Conservation (phyloP, 805 yeast species). For the Kodamaea restingae region DNA sequence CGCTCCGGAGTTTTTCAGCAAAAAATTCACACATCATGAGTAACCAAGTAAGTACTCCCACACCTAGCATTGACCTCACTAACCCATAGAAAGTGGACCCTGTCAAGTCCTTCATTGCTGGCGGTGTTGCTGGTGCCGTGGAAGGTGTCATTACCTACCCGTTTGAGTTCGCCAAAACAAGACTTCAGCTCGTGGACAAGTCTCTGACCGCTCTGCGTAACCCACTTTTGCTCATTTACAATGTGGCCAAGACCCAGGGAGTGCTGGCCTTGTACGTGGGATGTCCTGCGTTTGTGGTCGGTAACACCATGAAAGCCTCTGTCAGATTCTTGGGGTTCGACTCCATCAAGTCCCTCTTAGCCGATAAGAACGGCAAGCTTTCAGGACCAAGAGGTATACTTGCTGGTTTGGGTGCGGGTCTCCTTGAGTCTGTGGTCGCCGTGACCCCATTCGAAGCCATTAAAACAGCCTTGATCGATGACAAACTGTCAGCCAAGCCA, state of each 20-base stretch:
- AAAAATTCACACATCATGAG: slow-evolving; percentile 4
- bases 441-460: slow-evolving; percentile 97
- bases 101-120: slow-evolving; percentile 81
- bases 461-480: slow-evolving; percentile 94
- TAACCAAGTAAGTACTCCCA: slow-evolving; percentile 5
- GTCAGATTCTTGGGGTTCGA: slow-evolving; percentile 93
- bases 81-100: slow-evolving; percentile 53
- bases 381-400: slow-evolving; percentile 88
- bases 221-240: slow-evolving; percentile 76
- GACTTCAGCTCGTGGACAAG: slow-evolving; percentile 78
- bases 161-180: slow-evolving; percentile 93
- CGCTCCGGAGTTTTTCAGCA: neutral
- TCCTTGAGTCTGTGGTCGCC: slow-evolving; percentile 85
- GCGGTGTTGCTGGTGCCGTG: slow-evolving; percentile 94
- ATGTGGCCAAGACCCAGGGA: slow-evolving; percentile 76
- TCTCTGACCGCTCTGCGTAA: slow-evolving; percentile 65
- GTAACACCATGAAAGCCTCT: slow-evolving; percentile 95
- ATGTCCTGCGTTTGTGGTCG: slow-evolving; percentile 93
- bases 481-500: slow-evolving; percentile 72
- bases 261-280: slow-evolving; percentile 80
- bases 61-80: neutral
- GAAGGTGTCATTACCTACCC: slow-evolving; percentile 94
- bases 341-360: slow-evolving; percentile 68
- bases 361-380: slow-evolving; percentile 81
- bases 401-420: slow-evolving; percentile 98